Conservation (phyloP, 1,284 basidiomycete species). For the Garcileccinum viscosum region DNA sequence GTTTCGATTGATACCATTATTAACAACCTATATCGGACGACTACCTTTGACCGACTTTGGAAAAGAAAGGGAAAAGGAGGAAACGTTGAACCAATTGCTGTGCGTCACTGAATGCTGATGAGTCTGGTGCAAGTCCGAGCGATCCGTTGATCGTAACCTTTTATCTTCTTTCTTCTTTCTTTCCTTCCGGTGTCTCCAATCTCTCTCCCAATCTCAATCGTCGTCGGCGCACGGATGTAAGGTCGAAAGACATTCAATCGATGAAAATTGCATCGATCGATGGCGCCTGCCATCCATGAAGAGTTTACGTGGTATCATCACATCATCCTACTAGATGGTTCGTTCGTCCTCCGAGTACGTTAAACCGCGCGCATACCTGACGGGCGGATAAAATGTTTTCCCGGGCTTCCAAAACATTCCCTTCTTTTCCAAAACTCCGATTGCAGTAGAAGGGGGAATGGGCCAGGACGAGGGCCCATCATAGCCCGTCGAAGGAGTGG, state of each 20-base stretch:
- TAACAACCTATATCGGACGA: background rate
- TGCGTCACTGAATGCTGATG: background rate
- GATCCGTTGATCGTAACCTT: slow-evolving; percentile 26
- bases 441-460: background rate
- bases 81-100: background rate
- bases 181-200: background rate
- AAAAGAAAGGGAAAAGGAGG: background rate
- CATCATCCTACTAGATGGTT: slow-evolving; percentile 1
- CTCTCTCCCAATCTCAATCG: background rate
- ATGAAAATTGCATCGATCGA: slow-evolving; percentile 30
- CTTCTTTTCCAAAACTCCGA: background rate
- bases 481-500: background rate
- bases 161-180: background rate
- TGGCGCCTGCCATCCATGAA: slow-evolving; percentile 21
- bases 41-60: slow-evolving; percentile 11
- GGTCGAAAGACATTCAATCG: slow-evolving; percentile 14
- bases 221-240: slow-evolving; percentile 31
- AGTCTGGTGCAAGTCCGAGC: slow-evolving; percentile 5
- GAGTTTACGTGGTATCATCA: slow-evolving; percentile 2
- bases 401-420: background rate
- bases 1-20: slow-evolving; percentile 12
- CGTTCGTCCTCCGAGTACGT: background rate
- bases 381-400: background rate
- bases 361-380: background rate
- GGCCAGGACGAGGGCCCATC: background rate